Conservation (phyloP, 1,139 yeast species). For the Williopsis jadinii region DNA sequence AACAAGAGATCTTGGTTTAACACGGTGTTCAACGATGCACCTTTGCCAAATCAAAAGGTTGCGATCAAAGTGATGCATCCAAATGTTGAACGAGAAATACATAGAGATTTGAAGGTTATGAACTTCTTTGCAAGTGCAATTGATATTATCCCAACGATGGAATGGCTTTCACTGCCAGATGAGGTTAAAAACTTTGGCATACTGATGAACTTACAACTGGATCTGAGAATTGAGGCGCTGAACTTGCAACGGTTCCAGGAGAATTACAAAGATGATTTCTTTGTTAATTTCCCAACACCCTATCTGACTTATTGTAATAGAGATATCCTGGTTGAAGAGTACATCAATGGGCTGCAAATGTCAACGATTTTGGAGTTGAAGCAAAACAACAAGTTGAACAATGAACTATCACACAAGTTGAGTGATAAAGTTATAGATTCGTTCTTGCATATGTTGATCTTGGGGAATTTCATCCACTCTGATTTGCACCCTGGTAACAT, state of each 20-base stretch:
- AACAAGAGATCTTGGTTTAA: slow-evolving; percentile 9
- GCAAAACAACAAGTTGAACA: slow-evolving; percentile 28
- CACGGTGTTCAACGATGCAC: slow-evolving; percentile 10
- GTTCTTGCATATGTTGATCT: slow-evolving; percentile 82
- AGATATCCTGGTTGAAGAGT: slow-evolving; percentile 80
- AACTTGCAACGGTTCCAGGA: slow-evolving; percentile 60
- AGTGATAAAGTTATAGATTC: slow-evolving; percentile 89
- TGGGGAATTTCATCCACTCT: slow-evolving; percentile 92
- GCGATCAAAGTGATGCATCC: slow-evolving; percentile 95
- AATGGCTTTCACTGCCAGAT: slow-evolving; percentile 92
- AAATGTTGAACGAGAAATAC: slow-evolving; percentile 60
- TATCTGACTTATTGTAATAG: slow-evolving; percentile 59
- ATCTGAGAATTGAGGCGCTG: slow-evolving; percentile 80
- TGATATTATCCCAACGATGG: slow-evolving; percentile 83
- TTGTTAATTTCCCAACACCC: slow-evolving; percentile 79
- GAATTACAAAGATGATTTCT: slow-evolving; percentile 39
- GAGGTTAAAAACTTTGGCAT: slow-evolving; percentile 85
- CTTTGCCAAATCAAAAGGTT: slow-evolving; percentile 48
- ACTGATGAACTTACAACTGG: slow-evolving; percentile 85
- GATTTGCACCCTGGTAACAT: slow-evolving; percentile 97
- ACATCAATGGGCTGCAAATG: slow-evolving; percentile 78
- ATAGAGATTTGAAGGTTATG: slow-evolving; percentile 83
- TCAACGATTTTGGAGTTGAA: slow-evolving; percentile 46
- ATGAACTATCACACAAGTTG: slow-evolving; percentile 56
- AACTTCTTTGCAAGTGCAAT: slow-evolving; percentile 64